A percentile compares a stretch with the other conserved stretches of the same genome.
phyloP scores from a whole-genome alignment of 306 rosid genomes.

The Prunus dulcis region DNA sequence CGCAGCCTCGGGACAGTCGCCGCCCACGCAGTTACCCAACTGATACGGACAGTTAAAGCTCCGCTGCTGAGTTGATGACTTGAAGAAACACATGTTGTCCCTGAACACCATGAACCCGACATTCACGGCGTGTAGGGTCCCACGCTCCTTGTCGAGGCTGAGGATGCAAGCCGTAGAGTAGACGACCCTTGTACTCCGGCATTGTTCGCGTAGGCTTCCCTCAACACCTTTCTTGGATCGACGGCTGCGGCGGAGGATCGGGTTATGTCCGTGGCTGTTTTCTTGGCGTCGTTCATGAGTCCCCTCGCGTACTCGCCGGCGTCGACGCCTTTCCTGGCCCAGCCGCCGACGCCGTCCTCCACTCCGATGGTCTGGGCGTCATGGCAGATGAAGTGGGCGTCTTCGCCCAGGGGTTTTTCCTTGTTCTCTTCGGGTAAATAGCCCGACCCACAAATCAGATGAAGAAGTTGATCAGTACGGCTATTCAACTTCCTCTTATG shows the following conservation, averaged over 20 bases:
- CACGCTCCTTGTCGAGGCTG: background rate
- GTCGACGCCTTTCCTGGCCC: background rate
- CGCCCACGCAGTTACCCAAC: background rate
- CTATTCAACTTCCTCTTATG: no score
- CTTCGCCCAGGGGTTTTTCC: no score
- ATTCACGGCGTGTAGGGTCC: background rate
- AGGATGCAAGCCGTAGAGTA: background rate
- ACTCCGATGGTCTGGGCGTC: no score
- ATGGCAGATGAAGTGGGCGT: no score
- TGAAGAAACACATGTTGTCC: background rate
- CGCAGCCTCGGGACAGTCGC: background rate
- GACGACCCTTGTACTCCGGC: background rate
- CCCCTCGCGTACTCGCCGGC: background rate
- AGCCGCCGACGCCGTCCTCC: background rate
- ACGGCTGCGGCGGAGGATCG: background rate
- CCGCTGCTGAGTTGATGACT: background rate
- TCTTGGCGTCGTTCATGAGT: background rate
- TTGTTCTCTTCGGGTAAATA: no score
- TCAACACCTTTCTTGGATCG: background rate
- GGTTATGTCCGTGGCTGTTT: no score
- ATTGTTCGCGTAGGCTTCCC: background rate
- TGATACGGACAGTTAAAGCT: conserved; percentile 1
- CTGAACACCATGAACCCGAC: conserved; percentile 13
- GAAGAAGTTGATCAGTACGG: no score
- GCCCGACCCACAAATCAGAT: no score